phyloP scores from a whole-genome alignment of 495 filamentous ascomycete species.

The Penicillium mononematosum region DNA sequence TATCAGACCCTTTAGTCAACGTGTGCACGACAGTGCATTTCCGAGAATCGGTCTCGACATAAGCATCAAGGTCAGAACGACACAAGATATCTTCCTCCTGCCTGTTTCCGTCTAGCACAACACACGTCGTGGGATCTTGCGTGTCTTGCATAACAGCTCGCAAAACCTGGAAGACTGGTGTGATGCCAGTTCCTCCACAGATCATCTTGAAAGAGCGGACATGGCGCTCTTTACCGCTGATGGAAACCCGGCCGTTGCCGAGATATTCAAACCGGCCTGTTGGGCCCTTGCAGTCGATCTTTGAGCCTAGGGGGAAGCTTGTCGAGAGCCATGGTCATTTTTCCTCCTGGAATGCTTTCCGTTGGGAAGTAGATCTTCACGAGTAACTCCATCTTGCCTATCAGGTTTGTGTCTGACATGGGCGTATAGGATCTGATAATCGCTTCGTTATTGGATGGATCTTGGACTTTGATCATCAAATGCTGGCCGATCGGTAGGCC shows the following conservation, averaged over 20 bases:
- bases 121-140: conserved; percentile 59
- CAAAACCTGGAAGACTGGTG: conserved; percentile 87
- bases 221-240: conserved; percentile 57
- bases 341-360: conserved; percentile 60
- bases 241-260: conserved; percentile 60
- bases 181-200: conserved; percentile 85
- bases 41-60: conserved; percentile 50
- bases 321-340: conserved; percentile 84
- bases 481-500: conserved; percentile 89
- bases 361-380: conserved; percentile 83
- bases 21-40: conserved; percentile 70
- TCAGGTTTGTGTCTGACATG: conserved; percentile 61
- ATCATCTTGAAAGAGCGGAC: conserved; percentile 83
- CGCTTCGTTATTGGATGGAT: conserved; percentile 60
- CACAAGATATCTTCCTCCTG: conserved; percentile 82
- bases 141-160: conserved; percentile 67
- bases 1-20: conserved; percentile 59
- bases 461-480: conserved; percentile 78
- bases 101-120: conserved; percentile 80
- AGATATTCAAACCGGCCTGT: conserved; percentile 86
- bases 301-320: conserved; percentile 62
- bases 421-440: conserved; percentile 91
- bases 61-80: conserved; percentile 67
- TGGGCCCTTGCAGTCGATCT: conserved; percentile 86
- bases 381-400: conserved; percentile 69